Evolutionary conservation across 2,329 filamentous ascomycete genomes (phyloP).

Genomic region (Colletotrichum echinochloae): DNA sequence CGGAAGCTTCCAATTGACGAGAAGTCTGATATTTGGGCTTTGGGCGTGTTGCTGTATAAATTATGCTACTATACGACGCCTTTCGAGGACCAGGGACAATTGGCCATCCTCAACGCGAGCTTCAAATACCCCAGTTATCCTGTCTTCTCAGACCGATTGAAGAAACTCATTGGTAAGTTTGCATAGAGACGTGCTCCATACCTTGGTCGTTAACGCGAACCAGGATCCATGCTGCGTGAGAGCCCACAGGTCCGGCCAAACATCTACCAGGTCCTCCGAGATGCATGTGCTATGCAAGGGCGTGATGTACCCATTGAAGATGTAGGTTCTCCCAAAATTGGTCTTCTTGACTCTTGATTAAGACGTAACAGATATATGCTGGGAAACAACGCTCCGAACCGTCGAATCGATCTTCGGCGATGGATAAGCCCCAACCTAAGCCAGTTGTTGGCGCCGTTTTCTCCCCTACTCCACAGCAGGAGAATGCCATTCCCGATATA

Average conservation of each 20-base stretch:
- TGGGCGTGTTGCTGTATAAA: constrained; percentile 96
- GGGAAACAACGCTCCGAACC: constrained; percentile 73
- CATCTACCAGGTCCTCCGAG: constrained; percentile 91
- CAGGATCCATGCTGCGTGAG: constrained; percentile 91
- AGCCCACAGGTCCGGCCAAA: constrained; percentile 83
- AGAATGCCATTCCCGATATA: constrained; percentile 85
- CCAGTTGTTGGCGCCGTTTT: constrained; percentile 84
- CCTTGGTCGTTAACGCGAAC: constrained; percentile 41
- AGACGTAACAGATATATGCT: constrained; percentile 75
- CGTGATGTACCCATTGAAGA: constrained; percentile 89
- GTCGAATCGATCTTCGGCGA: constrained; percentile 61
- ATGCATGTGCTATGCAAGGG: constrained; percentile 90
- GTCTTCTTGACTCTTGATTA: constrained; percentile 25
- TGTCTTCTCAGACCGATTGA: constrained; percentile 87
- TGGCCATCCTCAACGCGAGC: constrained; percentile 95
- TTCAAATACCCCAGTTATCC: constrained; percentile 93
- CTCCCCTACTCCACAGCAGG: constrained; percentile 77
- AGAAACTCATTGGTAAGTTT: constrained; percentile 83
- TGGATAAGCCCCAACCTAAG: constrained; percentile 64
- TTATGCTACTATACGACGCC: constrained; percentile 99
- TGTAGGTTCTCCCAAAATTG: constrained; percentile 63
- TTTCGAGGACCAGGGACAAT: constrained; percentile 96
- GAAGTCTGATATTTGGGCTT: constrained; percentile 98
- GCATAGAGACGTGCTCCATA: constrained; percentile 16
- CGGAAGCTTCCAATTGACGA: constrained; percentile 96